These are phyloP conservation scores for Chlamydomonas sp. DNA, from an alignment of 139 green algal genomes.

Conservation along the genomic window DNA sequence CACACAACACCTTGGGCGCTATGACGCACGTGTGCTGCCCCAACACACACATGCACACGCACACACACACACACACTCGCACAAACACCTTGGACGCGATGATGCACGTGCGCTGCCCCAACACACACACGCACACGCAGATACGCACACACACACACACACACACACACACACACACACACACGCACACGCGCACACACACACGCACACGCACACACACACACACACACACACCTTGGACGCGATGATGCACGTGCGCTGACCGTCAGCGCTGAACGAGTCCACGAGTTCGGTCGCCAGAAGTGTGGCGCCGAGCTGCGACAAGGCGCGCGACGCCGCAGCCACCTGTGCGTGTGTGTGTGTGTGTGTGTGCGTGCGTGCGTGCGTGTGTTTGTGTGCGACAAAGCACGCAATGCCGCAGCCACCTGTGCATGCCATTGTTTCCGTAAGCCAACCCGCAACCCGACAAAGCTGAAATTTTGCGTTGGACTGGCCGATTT, in stretches of 20 bases:
- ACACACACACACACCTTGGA: constrained; percentile 5
- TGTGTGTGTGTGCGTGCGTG: background rate
- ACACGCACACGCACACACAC: background rate
- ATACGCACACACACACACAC: too few relatives aligned
- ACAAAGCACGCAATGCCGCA: background rate
- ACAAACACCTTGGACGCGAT: too few relatives aligned
- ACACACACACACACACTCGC: too few relatives aligned
- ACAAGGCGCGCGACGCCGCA: constrained; percentile 42
- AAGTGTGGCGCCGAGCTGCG: constrained; percentile 48
- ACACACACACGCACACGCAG: too few relatives aligned
- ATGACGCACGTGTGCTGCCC: too few relatives aligned
- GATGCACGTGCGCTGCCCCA: too few relatives aligned
- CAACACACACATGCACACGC: too few relatives aligned
- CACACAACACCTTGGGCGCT: too few relatives aligned
- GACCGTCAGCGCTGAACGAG: constrained; percentile 29
- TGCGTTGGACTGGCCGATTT: constrained; percentile 2
- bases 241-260: constrained; percentile 35
- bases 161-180: too few relatives aligned
- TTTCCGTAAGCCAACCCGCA: background rate
- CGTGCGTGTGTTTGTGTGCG: background rate
- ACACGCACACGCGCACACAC: too few relatives aligned
- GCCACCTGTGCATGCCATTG: background rate
- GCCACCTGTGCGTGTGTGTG: constrained; percentile 51
- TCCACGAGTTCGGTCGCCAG: constrained; percentile 47
- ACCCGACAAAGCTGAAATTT: background rate